phyloP scores from a whole-genome alignment of 306 rosid genomes.

The Carpinus viminea region DNA sequence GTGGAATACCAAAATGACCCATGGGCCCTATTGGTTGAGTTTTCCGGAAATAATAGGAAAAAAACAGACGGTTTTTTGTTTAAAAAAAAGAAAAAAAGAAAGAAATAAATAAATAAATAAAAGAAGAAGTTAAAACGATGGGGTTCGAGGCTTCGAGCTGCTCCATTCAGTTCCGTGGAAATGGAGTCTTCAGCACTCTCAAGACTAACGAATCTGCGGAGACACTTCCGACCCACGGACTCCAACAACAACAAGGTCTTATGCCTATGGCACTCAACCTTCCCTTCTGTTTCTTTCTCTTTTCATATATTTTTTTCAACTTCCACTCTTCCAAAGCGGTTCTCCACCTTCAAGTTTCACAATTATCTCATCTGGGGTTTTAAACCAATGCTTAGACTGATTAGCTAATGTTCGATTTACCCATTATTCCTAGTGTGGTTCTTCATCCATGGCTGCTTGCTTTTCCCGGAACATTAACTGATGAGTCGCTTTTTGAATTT shows the following conservation, averaged over 20 bases:
- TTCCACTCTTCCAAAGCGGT: not conserved
- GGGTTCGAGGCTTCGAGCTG: not conserved
- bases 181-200: conserved; percentile 56
- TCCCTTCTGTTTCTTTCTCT: not conserved
- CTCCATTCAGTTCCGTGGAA: not conserved
- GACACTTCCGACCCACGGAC: conserved; percentile 46
- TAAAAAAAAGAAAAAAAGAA: not conserved
- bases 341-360: not conserved
- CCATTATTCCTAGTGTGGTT: not conserved
- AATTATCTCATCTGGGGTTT: not conserved
- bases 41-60: no score
- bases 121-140: not conserved
- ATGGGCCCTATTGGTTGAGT: no score
- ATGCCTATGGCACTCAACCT: not conserved
- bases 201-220: conserved; percentile 51
- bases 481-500: not conserved
- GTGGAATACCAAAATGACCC: not conserved
- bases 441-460: not conserved
- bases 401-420: not conserved
- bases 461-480: not conserved
- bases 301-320: not conserved
- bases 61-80: no score
- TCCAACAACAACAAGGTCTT: conserved; percentile 28
- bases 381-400: not conserved
- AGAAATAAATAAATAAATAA: no score